phyloP scores from a whole-genome alignment of 345 rosid genomes.

The Laguncularia racemosa region DNA sequence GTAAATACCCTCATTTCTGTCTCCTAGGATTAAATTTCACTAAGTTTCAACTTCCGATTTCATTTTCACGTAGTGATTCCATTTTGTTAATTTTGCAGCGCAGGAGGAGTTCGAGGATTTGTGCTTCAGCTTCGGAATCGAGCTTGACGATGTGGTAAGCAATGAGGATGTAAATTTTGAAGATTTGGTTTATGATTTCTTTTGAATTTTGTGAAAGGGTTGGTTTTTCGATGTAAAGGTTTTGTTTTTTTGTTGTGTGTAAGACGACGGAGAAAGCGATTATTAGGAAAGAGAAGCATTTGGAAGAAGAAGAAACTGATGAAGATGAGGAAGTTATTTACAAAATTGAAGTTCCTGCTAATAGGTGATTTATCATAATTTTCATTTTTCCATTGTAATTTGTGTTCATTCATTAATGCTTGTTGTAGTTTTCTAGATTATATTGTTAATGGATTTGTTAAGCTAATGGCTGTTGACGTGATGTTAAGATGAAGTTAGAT shows the following conservation, averaged over 20 bases:
- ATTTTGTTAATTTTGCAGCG: conserved; percentile 22
- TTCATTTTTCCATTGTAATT: background rate
- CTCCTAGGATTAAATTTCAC: background rate
- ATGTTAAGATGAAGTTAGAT: too few relatives aligned
- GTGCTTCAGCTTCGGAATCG: conserved; percentile 87
- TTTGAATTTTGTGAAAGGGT: background rate
- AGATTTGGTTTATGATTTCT: background rate
- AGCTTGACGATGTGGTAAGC: conserved; percentile 93
- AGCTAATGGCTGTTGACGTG: too few relatives aligned
- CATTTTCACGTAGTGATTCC: background rate
- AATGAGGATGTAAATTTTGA: background rate
- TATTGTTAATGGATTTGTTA: too few relatives aligned
- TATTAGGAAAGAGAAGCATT: conserved; percentile 74
- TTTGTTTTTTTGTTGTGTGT: background rate
- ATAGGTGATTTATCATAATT: conserved; percentile 28
- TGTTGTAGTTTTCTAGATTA: too few relatives aligned
- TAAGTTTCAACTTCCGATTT: background rate
- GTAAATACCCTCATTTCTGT: conserved; percentile 19
- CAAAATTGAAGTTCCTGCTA: conserved; percentile 89
- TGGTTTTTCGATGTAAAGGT: background rate
- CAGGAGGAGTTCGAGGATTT: conserved; percentile 78
- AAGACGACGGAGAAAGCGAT: conserved; percentile 89
- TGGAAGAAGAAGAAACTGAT: conserved; percentile 35
- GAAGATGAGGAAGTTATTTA: conserved; percentile 68
- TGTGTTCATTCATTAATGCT: background rate